Conservation (phyloP, 441 rosid species). For the Bruguiera hainesii region DNA sequence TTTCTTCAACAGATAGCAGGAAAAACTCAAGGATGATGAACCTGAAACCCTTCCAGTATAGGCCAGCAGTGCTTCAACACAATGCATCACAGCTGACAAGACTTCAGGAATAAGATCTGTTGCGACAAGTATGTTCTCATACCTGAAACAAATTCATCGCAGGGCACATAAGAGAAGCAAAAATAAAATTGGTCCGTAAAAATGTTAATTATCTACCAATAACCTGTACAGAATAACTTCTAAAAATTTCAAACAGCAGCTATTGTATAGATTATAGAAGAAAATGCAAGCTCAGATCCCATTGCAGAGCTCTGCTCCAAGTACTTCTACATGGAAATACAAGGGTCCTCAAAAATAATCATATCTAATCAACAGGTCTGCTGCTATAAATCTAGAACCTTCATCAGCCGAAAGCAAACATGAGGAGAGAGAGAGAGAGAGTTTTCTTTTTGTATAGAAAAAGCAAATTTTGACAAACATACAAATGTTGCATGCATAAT, state of each 20-base stretch:
- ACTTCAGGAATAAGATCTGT: conserved; percentile 88
- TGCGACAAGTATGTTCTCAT: conserved; percentile 78
- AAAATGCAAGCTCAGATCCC: no score
- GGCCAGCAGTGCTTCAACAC: conserved; percentile 57
- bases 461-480: no score
- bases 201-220: background rate
- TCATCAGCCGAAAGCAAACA: background rate
- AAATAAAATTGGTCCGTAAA: background rate
- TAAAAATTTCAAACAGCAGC: no score
- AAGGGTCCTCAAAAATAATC: no score
- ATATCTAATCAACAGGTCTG: no score
- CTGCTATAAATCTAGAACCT: background rate
- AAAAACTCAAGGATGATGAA: conserved; percentile 66
- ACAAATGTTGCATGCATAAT: no score
- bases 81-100: conserved; percentile 61
- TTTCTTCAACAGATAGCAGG: conserved; percentile 75
- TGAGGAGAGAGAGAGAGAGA: background rate
- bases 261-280: no score
- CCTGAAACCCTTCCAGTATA: conserved; percentile 73
- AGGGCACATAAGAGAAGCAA: conserved; percentile 16
- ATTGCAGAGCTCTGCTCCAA: no score
- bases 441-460: no score
- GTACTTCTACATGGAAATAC: no score
- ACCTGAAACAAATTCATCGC: conserved; percentile 53
- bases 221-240: background rate